A percentile compares a stretch with the other conserved stretches of the same genome.
Conservation (phyloP, 73 alveolate species). For the Uronychia binucleata region DNA sequence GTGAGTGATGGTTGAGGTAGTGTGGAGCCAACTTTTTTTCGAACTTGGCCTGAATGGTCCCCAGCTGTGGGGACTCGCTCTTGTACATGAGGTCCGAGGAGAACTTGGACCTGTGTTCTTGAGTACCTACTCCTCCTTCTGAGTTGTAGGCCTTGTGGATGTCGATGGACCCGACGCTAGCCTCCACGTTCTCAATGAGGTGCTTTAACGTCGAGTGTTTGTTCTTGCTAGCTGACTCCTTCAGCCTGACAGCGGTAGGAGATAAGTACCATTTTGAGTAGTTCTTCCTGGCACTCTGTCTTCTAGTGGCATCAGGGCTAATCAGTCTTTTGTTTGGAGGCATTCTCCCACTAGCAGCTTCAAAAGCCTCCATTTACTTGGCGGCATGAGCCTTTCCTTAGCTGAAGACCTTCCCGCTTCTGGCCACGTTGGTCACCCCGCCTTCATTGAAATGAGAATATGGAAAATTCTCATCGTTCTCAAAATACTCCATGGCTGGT, state of each 20-base stretch:
- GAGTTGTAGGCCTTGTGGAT: not conserved
- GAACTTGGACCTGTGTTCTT: too few species aligned
- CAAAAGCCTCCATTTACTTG: not conserved
- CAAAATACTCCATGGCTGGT: not conserved
- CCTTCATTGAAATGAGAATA: not conserved
- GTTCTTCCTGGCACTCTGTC: not conserved
- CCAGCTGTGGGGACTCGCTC: too few species aligned
- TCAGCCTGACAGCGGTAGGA: not conserved
- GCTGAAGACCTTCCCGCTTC: not conserved
- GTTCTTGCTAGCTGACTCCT: not conserved
- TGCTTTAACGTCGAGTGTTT: not conserved
- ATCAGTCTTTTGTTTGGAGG: too few species aligned
- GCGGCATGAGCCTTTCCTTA: not conserved
- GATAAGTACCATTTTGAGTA: not conserved
- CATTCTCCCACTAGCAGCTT: not conserved
- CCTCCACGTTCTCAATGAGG: not conserved
- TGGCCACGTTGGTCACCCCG: not conserved
- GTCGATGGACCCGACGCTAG: not conserved
- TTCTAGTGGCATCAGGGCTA: not conserved
- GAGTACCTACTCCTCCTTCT: not conserved
- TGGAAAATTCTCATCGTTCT: not conserved
- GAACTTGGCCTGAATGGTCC: too few species aligned
- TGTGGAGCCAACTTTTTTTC: too few species aligned
- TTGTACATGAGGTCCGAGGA: too few species aligned
- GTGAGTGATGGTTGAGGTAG: too few species aligned